A percentile compares a stretch with the other conserved stretches of the same genome.
Evolutionary conservation across 1,284 basidiomycete species (phyloP).

Genomic region (Irpex rosettiformis): DNA sequence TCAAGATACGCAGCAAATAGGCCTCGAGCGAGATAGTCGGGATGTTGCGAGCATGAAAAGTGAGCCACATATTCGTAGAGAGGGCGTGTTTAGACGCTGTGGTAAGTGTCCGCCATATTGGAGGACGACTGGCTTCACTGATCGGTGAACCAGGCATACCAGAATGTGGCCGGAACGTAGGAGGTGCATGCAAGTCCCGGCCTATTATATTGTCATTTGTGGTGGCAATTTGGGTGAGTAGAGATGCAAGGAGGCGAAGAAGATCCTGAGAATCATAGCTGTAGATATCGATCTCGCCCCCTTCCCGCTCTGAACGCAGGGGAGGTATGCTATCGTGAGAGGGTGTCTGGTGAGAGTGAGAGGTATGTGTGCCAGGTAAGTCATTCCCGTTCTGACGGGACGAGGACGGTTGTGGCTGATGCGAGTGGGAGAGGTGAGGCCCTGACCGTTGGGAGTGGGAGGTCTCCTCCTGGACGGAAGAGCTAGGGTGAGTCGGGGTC

Average conservation of each 20-base stretch:
- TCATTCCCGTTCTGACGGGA: conserved; percentile 7
- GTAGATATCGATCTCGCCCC: conserved; percentile 48
- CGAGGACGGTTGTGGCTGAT: conserved; percentile 5
- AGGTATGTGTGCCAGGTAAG: not conserved
- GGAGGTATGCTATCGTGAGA: conserved; percentile 8
- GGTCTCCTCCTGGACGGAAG: conserved; percentile 17
- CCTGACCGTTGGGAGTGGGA: conserved; percentile 14
- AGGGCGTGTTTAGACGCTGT: conserved; percentile 80
- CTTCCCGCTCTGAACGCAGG: conserved; percentile 3
- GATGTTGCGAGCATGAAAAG: conserved; percentile 94
- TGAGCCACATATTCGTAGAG: conserved; percentile 80
- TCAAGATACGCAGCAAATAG: conserved; percentile 93
- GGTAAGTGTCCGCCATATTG: conserved; percentile 65
- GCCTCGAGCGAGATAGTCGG: conserved; percentile 94
- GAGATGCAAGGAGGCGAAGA: conserved; percentile 82
- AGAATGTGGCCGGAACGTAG: conserved; percentile 15
- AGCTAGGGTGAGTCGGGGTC: conserved; percentile 9
- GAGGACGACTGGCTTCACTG: conserved; percentile 32
- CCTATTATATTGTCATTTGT: conserved; percentile 73
- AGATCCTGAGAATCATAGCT: conserved; percentile 68
- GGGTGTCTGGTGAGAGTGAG: not conserved
- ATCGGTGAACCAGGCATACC: conserved; percentile 19
- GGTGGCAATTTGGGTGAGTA: conserved; percentile 89
- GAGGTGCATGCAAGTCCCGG: conserved; percentile 26
- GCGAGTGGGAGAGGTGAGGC: conserved; percentile 4